Conservation (phyloP, 306 rosid genomes). For the Senna tora region DNA sequence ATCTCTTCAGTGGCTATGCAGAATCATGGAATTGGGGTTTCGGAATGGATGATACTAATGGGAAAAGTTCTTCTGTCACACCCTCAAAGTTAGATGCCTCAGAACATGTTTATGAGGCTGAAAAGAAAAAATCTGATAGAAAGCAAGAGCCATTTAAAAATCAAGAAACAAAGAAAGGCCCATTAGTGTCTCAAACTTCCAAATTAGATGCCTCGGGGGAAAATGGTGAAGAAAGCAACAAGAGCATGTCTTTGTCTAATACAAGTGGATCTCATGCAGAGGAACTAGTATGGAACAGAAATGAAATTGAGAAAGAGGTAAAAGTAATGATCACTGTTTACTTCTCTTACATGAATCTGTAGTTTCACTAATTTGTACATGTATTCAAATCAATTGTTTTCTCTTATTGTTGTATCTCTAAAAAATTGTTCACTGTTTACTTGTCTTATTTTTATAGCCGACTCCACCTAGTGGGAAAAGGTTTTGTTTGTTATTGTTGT, state of each 20-base stretch:
- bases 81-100: constrained; percentile 48
- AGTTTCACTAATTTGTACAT: constrained; percentile 10
- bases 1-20: constrained; percentile 88
- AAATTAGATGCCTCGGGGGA: constrained; percentile 61
- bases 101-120: constrained; percentile 43
- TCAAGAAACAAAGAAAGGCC: constrained; percentile 51
- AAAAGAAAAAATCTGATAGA: constrained; percentile 54
- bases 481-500: constrained; percentile 20
- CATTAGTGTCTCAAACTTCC: constrained; percentile 42
- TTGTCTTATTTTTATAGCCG: no score
- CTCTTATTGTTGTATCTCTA: constrained; percentile 15
- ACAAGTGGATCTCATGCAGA: constrained; percentile 55
- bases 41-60: constrained; percentile 66
- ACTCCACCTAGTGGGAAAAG: no score
- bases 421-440: constrained; percentile 4
- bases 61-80: constrained; percentile 46
- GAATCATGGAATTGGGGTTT: constrained; percentile 90
- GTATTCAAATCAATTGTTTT: constrained; percentile 18
- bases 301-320: constrained; percentile 69
- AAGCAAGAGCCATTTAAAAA: constrained; percentile 39
- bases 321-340: constrained; percentile 37
- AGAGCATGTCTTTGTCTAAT: constrained; percentile 47
- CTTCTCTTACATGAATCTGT: constrained; percentile 25
- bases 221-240: constrained; percentile 64
- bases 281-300: constrained; percentile 36